A percentile compares a stretch with the other conserved stretches of the same genome.
Conservation (phyloP, 2,329 filamentous ascomycete genomes). For the Nectriaceae sp. region DNA sequence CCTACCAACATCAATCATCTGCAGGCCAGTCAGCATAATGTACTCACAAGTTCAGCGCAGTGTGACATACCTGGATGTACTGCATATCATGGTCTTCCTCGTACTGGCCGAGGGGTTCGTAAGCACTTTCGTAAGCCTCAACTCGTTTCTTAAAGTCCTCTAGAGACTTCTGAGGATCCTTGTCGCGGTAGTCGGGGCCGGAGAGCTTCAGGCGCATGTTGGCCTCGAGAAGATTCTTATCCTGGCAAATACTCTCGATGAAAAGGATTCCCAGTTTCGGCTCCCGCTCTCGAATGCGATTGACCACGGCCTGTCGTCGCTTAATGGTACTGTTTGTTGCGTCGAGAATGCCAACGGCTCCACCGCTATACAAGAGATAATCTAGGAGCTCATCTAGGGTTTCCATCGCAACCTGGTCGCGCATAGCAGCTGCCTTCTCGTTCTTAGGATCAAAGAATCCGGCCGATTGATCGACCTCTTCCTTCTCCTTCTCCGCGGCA, state of each 20-base stretch:
- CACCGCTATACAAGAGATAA: slow-evolving; percentile 79
- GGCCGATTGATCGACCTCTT: slow-evolving; percentile 80
- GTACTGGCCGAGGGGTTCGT: slow-evolving; percentile 85
- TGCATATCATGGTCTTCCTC: slow-evolving; percentile 91
- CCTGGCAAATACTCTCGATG: slow-evolving; percentile 90
- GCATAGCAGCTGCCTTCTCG: slow-evolving; percentile 74
- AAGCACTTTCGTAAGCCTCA: slow-evolving; percentile 89
- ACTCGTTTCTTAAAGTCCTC: slow-evolving; percentile 93
- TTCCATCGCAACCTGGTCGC: slow-evolving; percentile 89
- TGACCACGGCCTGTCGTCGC: slow-evolving; percentile 79
- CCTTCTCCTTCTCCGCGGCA: slow-evolving; percentile 26
- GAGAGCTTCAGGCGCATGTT: slow-evolving; percentile 98
- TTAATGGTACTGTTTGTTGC: slow-evolving; percentile 95
- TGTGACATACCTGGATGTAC: slow-evolving; percentile 71
- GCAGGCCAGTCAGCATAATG: slow-evolving; percentile 25
- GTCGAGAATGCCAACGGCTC: slow-evolving; percentile 92
- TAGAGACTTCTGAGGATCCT: slow-evolving; percentile 82
- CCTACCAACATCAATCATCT: slow-evolving; percentile 95
- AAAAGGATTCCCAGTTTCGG: slow-evolving; percentile 91
- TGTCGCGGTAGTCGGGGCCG: slow-evolving; percentile 92
- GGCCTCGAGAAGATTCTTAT: slow-evolving; percentile 81
- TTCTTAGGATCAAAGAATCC: slow-evolving; percentile 94
- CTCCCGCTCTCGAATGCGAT: slow-evolving; percentile 79
- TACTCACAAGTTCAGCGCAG: neutral
- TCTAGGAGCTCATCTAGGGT: slow-evolving; percentile 91